Conservation (phyloP, 257 asterid species). For the Nyctanthes arbortristis region DNA sequence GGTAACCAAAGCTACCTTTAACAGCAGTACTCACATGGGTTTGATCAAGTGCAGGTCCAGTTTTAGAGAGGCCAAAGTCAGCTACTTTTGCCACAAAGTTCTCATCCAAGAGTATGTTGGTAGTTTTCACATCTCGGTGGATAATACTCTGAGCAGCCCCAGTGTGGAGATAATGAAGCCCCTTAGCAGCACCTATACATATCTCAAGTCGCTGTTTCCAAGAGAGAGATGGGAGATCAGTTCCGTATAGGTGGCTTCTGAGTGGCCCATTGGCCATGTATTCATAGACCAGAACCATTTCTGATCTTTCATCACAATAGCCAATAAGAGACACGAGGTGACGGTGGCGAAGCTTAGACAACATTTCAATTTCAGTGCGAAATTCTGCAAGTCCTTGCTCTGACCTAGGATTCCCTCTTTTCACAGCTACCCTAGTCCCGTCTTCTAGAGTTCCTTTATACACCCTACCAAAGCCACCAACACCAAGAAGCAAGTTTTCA, state of each 20-base stretch:
- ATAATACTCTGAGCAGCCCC: slow-evolving; percentile 75
- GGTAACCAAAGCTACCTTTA: slow-evolving; percentile 82
- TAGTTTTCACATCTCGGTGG: slow-evolving; percentile 80
- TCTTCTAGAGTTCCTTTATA: slow-evolving; percentile 70
- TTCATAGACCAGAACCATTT: slow-evolving; percentile 77
- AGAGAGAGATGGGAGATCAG: slow-evolving; percentile 58
- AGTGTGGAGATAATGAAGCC: slow-evolving; percentile 82
- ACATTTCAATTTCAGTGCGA: slow-evolving; percentile 74
- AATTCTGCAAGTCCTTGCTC: slow-evolving; percentile 83
- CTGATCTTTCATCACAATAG: slow-evolving; percentile 72
- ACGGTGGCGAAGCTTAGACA: slow-evolving; percentile 78
- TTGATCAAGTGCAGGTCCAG: slow-evolving; percentile 75
- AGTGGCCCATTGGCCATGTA: slow-evolving; percentile 88
- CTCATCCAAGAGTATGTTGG: slow-evolving; percentile 73
- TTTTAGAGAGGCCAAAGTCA: slow-evolving; percentile 76
- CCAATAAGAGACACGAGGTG: slow-evolving; percentile 82
- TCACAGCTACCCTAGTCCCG: slow-evolving; percentile 68
- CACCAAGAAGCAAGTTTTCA: slow-evolving; percentile 67
- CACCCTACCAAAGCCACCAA: slow-evolving; percentile 82
- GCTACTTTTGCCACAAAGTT: slow-evolving; percentile 75
- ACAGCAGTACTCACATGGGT: slow-evolving; percentile 88
- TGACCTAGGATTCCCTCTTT: slow-evolving; percentile 77
- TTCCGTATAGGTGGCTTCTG: slow-evolving; percentile 69
- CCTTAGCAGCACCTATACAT: slow-evolving; percentile 81
- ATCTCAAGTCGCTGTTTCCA: slow-evolving; percentile 78